Percentiles rank a stretch among this genome's conserved stretches.
These are phyloP conservation scores for Beauveria medogensis DNA, from an alignment of 2,329 filamentous ascomycete genomes.

Conservation along the genomic window DNA sequence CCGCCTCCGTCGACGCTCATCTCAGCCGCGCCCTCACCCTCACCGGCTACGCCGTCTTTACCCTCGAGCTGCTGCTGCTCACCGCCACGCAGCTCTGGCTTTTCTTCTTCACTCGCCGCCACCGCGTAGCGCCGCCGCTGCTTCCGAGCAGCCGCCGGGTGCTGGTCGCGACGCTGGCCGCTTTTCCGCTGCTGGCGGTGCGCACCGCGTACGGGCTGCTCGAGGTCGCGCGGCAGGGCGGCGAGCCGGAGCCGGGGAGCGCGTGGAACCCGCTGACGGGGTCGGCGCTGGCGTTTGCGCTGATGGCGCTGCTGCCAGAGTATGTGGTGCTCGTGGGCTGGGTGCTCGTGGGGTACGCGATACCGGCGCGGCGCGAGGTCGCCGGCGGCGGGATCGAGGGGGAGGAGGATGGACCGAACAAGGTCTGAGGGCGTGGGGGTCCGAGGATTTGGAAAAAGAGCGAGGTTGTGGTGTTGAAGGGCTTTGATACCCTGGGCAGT, in stretches of 20 bases:
- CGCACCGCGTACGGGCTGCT: conserved; percentile 18
- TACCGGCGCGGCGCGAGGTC: conserved; percentile 5
- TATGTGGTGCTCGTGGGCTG: conserved; percentile 13
- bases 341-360: conserved; percentile 10
- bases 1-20: conserved; percentile 10
- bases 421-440: neutral
- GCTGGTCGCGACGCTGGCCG: conserved; percentile 14
- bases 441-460: neutral
- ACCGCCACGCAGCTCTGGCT: conserved; percentile 13
- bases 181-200: conserved; percentile 17
- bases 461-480: no score
- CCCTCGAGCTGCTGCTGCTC: conserved; percentile 14
- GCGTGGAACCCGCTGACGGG: conserved; percentile 16
- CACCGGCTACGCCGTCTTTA: conserved; percentile 18
- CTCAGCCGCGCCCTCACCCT: conserved; percentile 15
- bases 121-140: neutral
- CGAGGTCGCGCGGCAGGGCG: conserved; percentile 12
- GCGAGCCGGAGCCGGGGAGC: neutral
- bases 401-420: neutral
- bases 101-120: neutral
- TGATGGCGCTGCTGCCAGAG: conserved; percentile 16
- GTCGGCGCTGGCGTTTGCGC: conserved; percentile 13
- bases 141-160: conserved; percentile 15
- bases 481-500: conserved; percentile 11
- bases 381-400: neutral